Percentiles rank a stretch among this genome's conserved stretches.
Evolutionary conservation across 371 early-diverging fungal species (phyloP).

Genomic region (Apophysomyces elegans): DNA sequence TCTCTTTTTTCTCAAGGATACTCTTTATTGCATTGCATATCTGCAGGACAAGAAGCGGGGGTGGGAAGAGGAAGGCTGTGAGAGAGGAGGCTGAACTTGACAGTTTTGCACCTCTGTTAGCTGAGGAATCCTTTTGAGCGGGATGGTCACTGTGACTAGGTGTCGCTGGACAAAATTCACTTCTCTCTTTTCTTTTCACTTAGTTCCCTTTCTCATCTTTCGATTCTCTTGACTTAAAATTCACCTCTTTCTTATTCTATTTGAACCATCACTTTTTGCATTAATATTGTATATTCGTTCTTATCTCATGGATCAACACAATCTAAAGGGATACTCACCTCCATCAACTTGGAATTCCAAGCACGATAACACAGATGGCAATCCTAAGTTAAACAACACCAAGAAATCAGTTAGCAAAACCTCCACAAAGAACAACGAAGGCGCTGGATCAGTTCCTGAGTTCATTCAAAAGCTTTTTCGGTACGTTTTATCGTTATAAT

Average conservation of each 20-base stretch:
- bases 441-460: slow-evolving; percentile 23
- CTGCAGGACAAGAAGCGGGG: too few relatives aligned
- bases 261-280: neutral
- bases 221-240: neutral
- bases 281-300: neutral
- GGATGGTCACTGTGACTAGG: too few relatives aligned
- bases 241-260: too few relatives aligned
- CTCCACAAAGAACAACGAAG: slow-evolving; percentile 13
- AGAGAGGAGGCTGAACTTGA: too few relatives aligned
- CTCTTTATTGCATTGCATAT: too few relatives aligned
- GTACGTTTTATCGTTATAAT: slow-evolving; percentile 12
- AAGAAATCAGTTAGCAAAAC: slow-evolving; percentile 9
- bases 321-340: slow-evolving; percentile 2
- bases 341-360: slow-evolving; percentile 4
- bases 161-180: neutral
- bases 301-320: neutral
- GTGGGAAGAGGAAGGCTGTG: too few relatives aligned
- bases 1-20: too few relatives aligned
- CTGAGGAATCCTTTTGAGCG: too few relatives aligned
- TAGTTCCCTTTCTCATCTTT: neutral
- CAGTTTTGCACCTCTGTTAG: too few relatives aligned
- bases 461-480: slow-evolving; percentile 26
- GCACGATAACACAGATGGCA: slow-evolving; percentile 5
- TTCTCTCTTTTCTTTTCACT: neutral
- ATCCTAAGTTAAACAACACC: neutral